These are phyloP conservation scores for Colletotrichum sp. DNA, from an alignment of 2,329 filamentous ascomycete species.

Conservation along the genomic window DNA sequence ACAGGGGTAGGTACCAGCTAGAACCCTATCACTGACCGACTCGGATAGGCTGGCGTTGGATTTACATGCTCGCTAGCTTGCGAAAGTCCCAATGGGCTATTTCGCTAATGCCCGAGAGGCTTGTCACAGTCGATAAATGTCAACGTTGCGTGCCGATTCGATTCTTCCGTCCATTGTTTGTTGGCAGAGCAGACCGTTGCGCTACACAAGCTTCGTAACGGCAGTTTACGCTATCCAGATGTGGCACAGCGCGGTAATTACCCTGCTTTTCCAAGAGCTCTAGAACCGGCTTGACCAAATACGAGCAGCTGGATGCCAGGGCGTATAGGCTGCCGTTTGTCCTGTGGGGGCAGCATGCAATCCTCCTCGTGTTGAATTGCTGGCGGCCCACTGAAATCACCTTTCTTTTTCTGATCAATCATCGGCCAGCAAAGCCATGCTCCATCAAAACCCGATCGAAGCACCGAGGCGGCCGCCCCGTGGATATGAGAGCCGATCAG, in stretches of 20 bases:
- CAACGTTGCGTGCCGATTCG: not conserved
- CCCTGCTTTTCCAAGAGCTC: not conserved
- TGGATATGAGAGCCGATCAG: not conserved
- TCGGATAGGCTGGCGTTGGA: not conserved
- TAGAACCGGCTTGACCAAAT: not conserved
- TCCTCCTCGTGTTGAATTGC: not conserved
- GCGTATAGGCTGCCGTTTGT: not conserved
- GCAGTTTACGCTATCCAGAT: not conserved
- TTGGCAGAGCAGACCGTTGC: not conserved
- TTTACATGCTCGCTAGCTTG: not conserved
- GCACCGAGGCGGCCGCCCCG: not conserved
- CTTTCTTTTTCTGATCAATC: not conserved
- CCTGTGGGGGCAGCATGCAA: not conserved
- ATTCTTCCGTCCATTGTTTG: not conserved
- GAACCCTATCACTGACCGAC: not conserved
- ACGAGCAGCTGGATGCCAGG: not conserved
- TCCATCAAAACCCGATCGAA: not conserved
- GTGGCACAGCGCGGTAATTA: not conserved
- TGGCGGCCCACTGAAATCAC: not conserved
- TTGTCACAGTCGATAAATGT: not conserved
- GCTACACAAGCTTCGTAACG: not conserved
- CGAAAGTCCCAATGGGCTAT: not conserved
- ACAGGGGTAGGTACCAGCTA: not conserved
- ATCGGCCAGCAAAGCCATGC: not conserved
- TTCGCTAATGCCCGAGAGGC: not conserved